Conservation (phyloP, 2,329 filamentous ascomycete genomes). For the Bertia moriformis region DNA sequence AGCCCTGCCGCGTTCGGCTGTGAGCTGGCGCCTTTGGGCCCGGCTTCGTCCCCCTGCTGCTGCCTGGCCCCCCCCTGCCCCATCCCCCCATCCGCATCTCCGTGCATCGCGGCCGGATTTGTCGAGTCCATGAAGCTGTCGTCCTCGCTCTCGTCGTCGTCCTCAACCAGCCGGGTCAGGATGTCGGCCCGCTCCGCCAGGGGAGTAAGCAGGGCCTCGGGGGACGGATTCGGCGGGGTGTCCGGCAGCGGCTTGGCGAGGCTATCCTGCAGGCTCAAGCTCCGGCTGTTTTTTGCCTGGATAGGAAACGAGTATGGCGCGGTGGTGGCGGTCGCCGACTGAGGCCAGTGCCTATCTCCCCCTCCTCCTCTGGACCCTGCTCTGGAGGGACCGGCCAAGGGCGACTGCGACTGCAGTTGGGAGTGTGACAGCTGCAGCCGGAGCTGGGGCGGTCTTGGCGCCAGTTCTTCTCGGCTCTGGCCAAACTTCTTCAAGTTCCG, state of each 20-base stretch:
- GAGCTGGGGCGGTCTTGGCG: constrained; percentile 19
- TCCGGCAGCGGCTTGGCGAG: constrained; percentile 42
- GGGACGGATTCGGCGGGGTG: constrained; percentile 25
- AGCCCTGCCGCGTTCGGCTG: constrained; percentile 35
- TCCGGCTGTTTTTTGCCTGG: constrained; percentile 38
- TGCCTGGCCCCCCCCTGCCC: constrained; percentile 8
- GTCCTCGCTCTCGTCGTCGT: constrained; percentile 17
- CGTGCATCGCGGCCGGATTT: constrained; percentile 22
- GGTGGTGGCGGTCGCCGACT: constrained; percentile 6
- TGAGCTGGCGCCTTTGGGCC: constrained; percentile 8
- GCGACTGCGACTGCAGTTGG: constrained; percentile 26
- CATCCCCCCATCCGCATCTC: no score
- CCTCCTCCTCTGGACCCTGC: constrained; percentile 12
- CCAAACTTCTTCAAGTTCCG: constrained; percentile 34
- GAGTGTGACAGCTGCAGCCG: constrained; percentile 25
- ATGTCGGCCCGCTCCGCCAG: constrained; percentile 7
- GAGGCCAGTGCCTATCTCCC: no score
- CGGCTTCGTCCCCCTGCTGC: no score
- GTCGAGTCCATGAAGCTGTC: constrained; percentile 28
- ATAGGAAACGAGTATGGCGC: constrained; percentile 6
- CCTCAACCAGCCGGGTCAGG: constrained; percentile 16
- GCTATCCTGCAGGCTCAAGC: constrained; percentile 37
- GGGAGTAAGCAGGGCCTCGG: constrained; percentile 16
- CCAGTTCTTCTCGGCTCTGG: constrained; percentile 24
- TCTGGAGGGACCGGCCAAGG: constrained; percentile 12